A percentile compares a stretch with the other conserved stretches of the same genome.
Conservation (phyloP, 129 eudicot species). For the Chrysanthemum seticuspe region DNA sequence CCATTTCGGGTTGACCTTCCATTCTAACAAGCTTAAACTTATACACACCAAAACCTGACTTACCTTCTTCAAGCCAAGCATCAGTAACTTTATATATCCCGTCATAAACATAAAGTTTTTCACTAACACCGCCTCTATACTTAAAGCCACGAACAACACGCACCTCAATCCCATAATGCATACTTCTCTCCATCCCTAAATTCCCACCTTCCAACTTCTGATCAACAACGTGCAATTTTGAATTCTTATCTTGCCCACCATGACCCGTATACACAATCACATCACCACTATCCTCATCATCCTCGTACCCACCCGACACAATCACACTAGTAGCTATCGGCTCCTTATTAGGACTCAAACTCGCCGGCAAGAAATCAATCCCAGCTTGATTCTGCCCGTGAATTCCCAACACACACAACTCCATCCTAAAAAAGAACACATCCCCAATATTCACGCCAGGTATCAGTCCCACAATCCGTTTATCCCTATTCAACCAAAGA, state of each 20-base stretch:
- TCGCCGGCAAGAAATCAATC: slow-evolving; percentile 52
- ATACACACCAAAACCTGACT: slow-evolving; percentile 72
- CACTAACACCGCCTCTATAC: slow-evolving; percentile 55
- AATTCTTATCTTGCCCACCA: slow-evolving; percentile 67
- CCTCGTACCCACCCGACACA: slow-evolving; percentile 86
- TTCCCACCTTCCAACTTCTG: slow-evolving; percentile 68
- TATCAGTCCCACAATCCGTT: slow-evolving; percentile 58
- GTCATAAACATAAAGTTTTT: slow-evolving; percentile 75
- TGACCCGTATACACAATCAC: slow-evolving; percentile 68
- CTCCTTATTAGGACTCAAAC: slow-evolving; percentile 64
- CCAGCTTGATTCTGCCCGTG: slow-evolving; percentile 77
- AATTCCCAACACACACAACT: slow-evolving; percentile 60
- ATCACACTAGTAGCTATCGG: slow-evolving; percentile 75
- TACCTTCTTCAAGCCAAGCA: slow-evolving; percentile 53
- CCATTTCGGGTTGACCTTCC: slow-evolving; percentile 68
- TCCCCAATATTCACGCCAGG: slow-evolving; percentile 70
- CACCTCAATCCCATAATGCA: slow-evolving; percentile 69
- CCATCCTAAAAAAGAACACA: slow-evolving; percentile 57
- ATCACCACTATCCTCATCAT: slow-evolving; percentile 67
- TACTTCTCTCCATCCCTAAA: slow-evolving; percentile 70
- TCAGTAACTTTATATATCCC: slow-evolving; percentile 57
- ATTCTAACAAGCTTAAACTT: slow-evolving; percentile 66
- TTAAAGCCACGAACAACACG: slow-evolving; percentile 69
- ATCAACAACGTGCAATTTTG: slow-evolving; percentile 43
- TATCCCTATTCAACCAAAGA: slow-evolving; percentile 66